Base-by-base conservation (phyloP, 805 yeast species). In the Komagataella kurtzmanii region DNA sequence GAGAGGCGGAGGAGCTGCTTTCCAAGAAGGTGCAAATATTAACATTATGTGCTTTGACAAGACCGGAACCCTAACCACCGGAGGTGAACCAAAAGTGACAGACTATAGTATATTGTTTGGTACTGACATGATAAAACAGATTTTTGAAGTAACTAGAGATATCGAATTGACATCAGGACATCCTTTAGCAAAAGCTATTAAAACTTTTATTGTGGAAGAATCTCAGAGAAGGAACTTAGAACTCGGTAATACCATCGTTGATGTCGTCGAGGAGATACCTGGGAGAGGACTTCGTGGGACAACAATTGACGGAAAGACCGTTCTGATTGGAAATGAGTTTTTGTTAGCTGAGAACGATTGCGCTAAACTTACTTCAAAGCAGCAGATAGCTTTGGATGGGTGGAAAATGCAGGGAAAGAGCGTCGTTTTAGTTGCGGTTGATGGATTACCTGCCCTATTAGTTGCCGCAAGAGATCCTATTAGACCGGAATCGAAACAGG, bases 1-100 rank as follows among this genome's bases (percentile, higher is more conserved):
- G 1, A 76, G 83, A 56, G 91, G 91, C 17, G 93, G 93, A 5
- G 93, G 93, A 40, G 81, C 79, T 49, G 88, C 91, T 2, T 84
- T 85, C 61, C 89, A 85, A 65, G 88, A 85, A 59, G 90, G 84
- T 1, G 77, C 88, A 1, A 69, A 68, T 21, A 70, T 83, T 24
- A 76, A 79, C 51, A 75, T 80, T 44, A 76, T 84, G 7, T 84
- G 89, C 57, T 85, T 85, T 60, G 93, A 85, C 64, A 85, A 85
- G 57, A 85, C 91, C 0, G 93, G 91, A 1, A 85, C 93, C 0
- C 67, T 85, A 56, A 85, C 93, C 0, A 67, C 65, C 52, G 80
- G 80, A 21, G 87, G 87, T 1, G 77, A 77, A 43, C 71, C 80
- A 46, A 67, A 67, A 49, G 74, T 85, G 10, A 79, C 85, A 0